These are phyloP conservation scores for Aurantiochytrium sp. DNA, from an alignment of 108 stramenopile species.

Conservation along the genomic window DNA sequence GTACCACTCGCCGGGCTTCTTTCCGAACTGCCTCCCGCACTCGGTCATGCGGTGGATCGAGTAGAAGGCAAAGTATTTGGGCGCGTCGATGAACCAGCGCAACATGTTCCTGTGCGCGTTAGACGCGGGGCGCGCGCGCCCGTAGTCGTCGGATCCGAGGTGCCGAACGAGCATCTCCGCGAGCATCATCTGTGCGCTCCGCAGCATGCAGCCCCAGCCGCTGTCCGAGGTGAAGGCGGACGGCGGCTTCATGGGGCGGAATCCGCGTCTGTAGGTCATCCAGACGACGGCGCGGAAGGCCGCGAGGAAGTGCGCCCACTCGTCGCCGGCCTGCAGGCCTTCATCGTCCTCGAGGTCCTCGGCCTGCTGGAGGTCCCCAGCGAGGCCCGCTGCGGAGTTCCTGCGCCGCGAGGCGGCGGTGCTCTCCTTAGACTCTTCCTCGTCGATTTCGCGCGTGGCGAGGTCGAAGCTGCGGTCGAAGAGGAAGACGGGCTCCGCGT, in stretches of 20 bases:
- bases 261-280: constrained; percentile 61
- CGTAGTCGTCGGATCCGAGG: constrained; percentile 9
- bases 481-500: not conserved
- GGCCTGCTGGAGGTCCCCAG: not conserved
- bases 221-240: constrained; percentile 78
- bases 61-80: constrained; percentile 37
- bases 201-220: constrained; percentile 98
- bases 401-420: too few species aligned
- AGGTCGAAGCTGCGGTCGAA: not conserved
- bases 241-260: constrained; percentile 68
- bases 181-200: constrained; percentile 92
- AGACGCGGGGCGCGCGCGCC: constrained; percentile 40
- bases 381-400: too few species aligned
- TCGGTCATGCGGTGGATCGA: constrained; percentile 48
- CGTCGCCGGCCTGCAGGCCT: not conserved
- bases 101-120: constrained; percentile 38
- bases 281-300: constrained; percentile 32
- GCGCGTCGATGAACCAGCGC: constrained; percentile 44
- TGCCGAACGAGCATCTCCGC: constrained; percentile 71
- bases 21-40: constrained; percentile 54
- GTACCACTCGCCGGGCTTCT: constrained; percentile 61
- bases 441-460: not conserved
- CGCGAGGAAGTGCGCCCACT: not conserved
- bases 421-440: not conserved
- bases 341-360: not conserved